Base-by-base conservation (phyloP, 2,329 filamentous ascomycete species). In the Aspergillus novoparasiticus region DNA sequence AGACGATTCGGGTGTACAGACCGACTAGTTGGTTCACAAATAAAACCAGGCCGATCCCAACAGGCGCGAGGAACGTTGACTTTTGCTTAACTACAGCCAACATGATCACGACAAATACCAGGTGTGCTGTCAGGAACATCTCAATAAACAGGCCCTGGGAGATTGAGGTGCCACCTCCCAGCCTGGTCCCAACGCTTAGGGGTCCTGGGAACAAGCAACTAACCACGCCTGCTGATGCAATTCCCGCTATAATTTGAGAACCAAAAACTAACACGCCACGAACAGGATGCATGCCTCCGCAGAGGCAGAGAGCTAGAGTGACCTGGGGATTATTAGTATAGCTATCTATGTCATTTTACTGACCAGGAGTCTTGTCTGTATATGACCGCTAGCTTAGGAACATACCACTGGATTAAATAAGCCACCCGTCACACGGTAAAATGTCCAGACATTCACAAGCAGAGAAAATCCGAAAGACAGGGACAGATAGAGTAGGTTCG, bases 61-160 rank as follows among this genome's bases (percentile, higher is more conserved):
- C 79, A 0, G 90, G 90, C 0, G 90, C 90, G 1, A 92, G 78
- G 72, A 84, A 91, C 0, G 90, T 93, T 3, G 87, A 86, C 53
- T 88, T 87, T 75, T 92, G 89, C 78, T 93, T 92, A 73, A 92
- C 89, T 4, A 87, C 86, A 0, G 89, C 89, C 51, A 92, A 82
- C 85, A 92, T 89, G 73, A 88, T 86, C 32, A 90, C 85, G 3
- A 87, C 85, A 59, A 90, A 80, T 8, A 90, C 84, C 14, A 91
- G 80, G 71, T 89, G 83, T 0, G 86, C 80, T 0, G 88, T 90
- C 43, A 90, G 80, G 69, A 90, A 88, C 79, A 88, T 84, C 74
- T 90, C 89, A 55, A 90, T 84, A 71, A 90, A 89, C 45, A 90
- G 78, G 8, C 88, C 89, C 63, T 87, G 87, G 0, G 80, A 80